Evolutionary conservation across 2,329 filamentous ascomycete species (phyloP).

Genomic region (Ceratocystis eucalypticola): DNA sequence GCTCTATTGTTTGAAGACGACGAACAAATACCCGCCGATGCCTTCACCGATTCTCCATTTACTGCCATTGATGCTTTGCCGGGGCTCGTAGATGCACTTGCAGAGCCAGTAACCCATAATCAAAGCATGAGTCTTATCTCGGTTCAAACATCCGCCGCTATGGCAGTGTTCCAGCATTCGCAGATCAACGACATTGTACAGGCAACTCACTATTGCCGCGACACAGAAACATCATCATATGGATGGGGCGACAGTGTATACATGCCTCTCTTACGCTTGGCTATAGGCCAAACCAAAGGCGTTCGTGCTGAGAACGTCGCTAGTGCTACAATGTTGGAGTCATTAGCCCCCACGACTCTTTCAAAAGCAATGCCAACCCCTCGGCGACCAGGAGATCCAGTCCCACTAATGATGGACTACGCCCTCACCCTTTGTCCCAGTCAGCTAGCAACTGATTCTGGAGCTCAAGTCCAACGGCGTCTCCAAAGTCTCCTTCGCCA

Average conservation of each 20-base stretch:
- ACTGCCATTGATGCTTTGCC: constrained; percentile 10
- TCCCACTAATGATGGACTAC: constrained; percentile 16
- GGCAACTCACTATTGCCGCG: constrained; percentile 14
- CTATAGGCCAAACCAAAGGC: constrained; percentile 6
- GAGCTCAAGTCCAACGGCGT: constrained; percentile 12
- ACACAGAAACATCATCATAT: constrained; percentile 7
- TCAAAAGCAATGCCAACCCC: constrained; percentile 7
- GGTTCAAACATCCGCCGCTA: constrained; percentile 13
- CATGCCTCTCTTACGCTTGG: constrained; percentile 14
- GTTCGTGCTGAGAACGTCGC: constrained; percentile 12
- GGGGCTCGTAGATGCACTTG: constrained; percentile 11
- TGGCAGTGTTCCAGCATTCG: constrained; percentile 15
- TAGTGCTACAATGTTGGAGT: constrained; percentile 8
- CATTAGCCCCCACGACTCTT: constrained; percentile 6
- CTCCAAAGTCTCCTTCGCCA: constrained; percentile 9
- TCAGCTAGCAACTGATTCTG: constrained; percentile 7
- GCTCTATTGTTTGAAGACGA: constrained; percentile 12
- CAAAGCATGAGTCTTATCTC: constrained; percentile 13
- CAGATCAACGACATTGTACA: constrained; percentile 14
- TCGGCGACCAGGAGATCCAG: background rate
- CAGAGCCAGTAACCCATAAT: constrained; percentile 8
- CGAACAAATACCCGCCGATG: constrained; percentile 14
- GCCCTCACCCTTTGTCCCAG: constrained; percentile 11
- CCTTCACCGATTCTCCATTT: constrained; percentile 14
- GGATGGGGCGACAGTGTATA: constrained; percentile 15